These are phyloP conservation scores for Alternaria sp. DNA, from an alignment of 2,329 filamentous ascomycete genomes.

Conservation along the genomic window DNA sequence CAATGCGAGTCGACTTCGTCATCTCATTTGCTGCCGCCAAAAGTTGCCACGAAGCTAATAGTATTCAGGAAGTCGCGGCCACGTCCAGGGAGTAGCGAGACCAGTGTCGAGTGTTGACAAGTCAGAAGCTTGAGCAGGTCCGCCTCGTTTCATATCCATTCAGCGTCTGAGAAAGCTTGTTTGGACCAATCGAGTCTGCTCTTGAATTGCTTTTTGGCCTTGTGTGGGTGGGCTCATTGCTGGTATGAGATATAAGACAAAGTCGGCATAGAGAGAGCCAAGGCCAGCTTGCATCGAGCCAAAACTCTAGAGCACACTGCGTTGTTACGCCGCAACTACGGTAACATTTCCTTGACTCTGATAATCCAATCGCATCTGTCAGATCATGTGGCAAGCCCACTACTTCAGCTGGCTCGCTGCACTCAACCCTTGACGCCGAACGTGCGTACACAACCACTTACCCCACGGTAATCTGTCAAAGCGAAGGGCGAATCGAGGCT, in stretches of 20 bases:
- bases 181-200: constrained; percentile 7
- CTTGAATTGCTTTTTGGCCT: not conserved
- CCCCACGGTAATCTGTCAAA: constrained; percentile 9
- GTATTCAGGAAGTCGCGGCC: not conserved
- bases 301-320: constrained; percentile 6
- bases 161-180: not conserved
- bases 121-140: not conserved
- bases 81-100: not conserved
- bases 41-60: not conserved
- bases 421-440: constrained; percentile 16
- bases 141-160: not conserved
- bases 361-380: constrained; percentile 7
- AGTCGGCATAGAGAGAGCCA: constrained; percentile 14
- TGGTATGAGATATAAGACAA: constrained; percentile 26
- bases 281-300: constrained; percentile 17
- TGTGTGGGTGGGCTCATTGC: constrained; percentile 10
- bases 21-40: not conserved
- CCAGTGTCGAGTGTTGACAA: not conserved
- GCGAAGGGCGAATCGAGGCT: not conserved
- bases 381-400: constrained; percentile 5
- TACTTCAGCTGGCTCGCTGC: constrained; percentile 16
- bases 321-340: not conserved
- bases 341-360: not conserved
- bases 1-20: not conserved
- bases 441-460: constrained; percentile 9